phyloP scores from a whole-genome alignment of 768 basidiomycete species.

The Crepidotus variabilis region DNA sequence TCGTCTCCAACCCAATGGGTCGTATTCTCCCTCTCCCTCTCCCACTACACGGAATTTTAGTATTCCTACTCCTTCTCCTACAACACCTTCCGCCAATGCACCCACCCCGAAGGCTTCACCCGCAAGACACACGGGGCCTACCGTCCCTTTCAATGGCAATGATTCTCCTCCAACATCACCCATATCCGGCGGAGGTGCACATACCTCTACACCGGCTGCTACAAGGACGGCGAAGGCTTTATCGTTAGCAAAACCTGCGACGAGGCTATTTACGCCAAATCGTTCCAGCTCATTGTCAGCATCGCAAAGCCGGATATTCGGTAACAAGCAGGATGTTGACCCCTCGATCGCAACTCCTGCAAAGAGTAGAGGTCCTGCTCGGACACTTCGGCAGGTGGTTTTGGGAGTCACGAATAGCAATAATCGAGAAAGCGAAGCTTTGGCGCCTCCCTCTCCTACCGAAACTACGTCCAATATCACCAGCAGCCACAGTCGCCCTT shows the following conservation, averaged over 20 bases:
- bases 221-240: constrained; percentile 6
- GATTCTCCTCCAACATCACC: constrained; percentile 11
- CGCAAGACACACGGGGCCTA: background rate
- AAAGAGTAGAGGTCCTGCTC: constrained; percentile 3
- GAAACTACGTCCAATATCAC: background rate
- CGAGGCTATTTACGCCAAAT: constrained; percentile 10
- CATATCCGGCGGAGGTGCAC: constrained; percentile 6
- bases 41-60: constrained; percentile 10
- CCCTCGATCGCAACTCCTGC: background rate
- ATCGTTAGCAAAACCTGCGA: constrained; percentile 6
- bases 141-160: constrained; percentile 10
- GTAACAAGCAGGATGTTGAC: constrained; percentile 1
- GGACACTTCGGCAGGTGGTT: constrained; percentile 21
- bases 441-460: background rate
- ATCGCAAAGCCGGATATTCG: constrained; percentile 2
- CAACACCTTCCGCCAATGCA: constrained; percentile 9
- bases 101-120: background rate
- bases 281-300: constrained; percentile 6
- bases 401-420: constrained; percentile 11
- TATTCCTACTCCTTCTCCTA: constrained; percentile 13
- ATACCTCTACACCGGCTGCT: constrained; percentile 18
- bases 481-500: constrained; percentile 10
- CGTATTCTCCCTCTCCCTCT: constrained; percentile 5
- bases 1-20: constrained; percentile 8
- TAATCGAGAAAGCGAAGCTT: background rate